A percentile compares a stretch with the other conserved stretches of the same genome.
phyloP scores from a whole-genome alignment of 164 flowering plant species.

The Houttuynia cordata region DNA sequence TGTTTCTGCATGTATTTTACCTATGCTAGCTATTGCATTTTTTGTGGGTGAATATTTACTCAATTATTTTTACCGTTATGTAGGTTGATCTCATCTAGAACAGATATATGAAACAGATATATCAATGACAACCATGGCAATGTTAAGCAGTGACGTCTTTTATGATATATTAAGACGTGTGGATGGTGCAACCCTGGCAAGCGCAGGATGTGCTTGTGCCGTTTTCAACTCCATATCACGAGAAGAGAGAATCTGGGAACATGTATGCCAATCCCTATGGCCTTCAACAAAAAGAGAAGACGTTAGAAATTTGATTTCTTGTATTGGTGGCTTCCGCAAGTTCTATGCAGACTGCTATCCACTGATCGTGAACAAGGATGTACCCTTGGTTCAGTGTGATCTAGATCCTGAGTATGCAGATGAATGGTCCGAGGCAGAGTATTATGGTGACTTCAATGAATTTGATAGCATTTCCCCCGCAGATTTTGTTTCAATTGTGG shows the following conservation, averaged over 20 bases:
- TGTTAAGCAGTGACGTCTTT: slow-evolving; percentile 64
- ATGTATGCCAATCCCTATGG: slow-evolving; percentile 77
- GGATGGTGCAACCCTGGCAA: slow-evolving; percentile 80
- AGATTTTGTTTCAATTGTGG: slow-evolving; percentile 78
- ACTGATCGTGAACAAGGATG: slow-evolving; percentile 75
- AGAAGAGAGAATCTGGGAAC: slow-evolving; percentile 85
- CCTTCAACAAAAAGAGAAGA: slow-evolving; percentile 84
- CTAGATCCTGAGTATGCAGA: slow-evolving; percentile 44
- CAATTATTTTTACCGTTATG: background rate
- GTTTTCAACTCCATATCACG: slow-evolving; percentile 65
- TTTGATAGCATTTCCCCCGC: slow-evolving; percentile 47
- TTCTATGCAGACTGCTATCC: slow-evolving; percentile 90
- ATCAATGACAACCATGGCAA: slow-evolving; percentile 32
- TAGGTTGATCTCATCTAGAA: background rate
- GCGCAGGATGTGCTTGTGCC: slow-evolving; percentile 85
- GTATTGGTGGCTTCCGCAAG: slow-evolving; percentile 76
- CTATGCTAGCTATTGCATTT: too few species aligned
- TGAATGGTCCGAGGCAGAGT: slow-evolving; percentile 75
- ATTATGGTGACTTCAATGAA: slow-evolving; percentile 59
- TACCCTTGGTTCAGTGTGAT: slow-evolving; percentile 39
- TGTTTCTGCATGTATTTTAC: too few species aligned
- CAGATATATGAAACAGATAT: slow-evolving; percentile 10
- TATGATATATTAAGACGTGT: slow-evolving; percentile 82
- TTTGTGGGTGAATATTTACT: background rate
- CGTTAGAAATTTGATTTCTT: slow-evolving; percentile 51